A percentile compares a stretch with the other conserved stretches of the same genome.
Conservation (phyloP, 495 filamentous ascomycete species). For the Penicillium manginii region DNA sequence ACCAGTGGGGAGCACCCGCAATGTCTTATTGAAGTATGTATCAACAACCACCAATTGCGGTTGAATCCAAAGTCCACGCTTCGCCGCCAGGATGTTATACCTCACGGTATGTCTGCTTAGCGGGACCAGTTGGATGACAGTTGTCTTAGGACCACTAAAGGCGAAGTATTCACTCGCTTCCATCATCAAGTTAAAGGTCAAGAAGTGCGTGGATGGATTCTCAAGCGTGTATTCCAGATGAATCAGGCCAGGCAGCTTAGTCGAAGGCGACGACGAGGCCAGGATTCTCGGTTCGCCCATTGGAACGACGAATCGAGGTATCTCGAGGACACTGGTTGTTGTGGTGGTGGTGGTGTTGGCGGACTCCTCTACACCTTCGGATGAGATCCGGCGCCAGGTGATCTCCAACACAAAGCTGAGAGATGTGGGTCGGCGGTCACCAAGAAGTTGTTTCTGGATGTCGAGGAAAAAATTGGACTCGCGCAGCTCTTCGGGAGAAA, state of each 20-base stretch:
- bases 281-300: slow-evolving; percentile 88
- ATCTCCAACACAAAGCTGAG: slow-evolving; percentile 78
- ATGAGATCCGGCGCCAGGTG: slow-evolving; percentile 63
- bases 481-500: slow-evolving; percentile 66
- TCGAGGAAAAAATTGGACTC: slow-evolving; percentile 72
- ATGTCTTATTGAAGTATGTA: slow-evolving; percentile 84
- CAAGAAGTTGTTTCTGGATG: slow-evolving; percentile 72
- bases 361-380: slow-evolving; percentile 9
- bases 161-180: slow-evolving; percentile 91
- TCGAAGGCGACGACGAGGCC: slow-evolving; percentile 58
- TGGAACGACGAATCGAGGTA: slow-evolving; percentile 78
- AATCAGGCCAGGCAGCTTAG: slow-evolving; percentile 45
- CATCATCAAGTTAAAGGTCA: slow-evolving; percentile 90
- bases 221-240: slow-evolving; percentile 76
- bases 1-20: slow-evolving; percentile 72
- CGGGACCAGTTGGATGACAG: slow-evolving; percentile 75
- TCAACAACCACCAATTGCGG: slow-evolving; percentile 78
- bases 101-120: slow-evolving; percentile 69
- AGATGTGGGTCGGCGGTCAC: slow-evolving; percentile 73
- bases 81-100: slow-evolving; percentile 67
- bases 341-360: slow-evolving; percentile 46
- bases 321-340: slow-evolving; percentile 61
- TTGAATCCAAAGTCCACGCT: slow-evolving; percentile 69
- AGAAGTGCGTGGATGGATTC: slow-evolving; percentile 90
- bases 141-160: slow-evolving; percentile 85